A percentile compares a stretch with the other conserved stretches of the same genome.
These are phyloP conservation scores for Trichocomaceae sp. DNA, from an alignment of 2,329 filamentous ascomycete genomes.

Conservation along the genomic window DNA sequence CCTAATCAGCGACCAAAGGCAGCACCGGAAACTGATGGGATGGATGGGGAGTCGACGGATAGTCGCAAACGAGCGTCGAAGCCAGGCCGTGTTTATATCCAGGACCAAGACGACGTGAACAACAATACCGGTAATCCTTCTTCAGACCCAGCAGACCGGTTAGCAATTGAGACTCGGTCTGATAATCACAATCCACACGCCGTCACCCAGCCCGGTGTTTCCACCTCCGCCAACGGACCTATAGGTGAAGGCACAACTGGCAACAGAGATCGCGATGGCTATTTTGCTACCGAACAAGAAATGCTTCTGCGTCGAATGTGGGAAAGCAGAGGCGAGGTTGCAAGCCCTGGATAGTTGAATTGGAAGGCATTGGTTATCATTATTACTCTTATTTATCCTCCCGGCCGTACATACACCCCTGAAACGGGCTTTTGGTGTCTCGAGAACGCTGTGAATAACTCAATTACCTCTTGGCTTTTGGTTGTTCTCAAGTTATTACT, in stretches of 20 bases:
- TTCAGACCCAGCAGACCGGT: conserved; percentile 14
- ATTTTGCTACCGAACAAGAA: conserved; percentile 27
- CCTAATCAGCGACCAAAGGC: conserved; percentile 18
- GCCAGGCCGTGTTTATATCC: conserved; percentile 23
- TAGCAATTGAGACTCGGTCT: conserved; percentile 22
- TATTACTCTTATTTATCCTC: background rate
- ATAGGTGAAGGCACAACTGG: conserved; percentile 17
- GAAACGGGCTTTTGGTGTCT: background rate
- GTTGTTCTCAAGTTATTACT: background rate
- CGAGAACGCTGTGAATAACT: background rate
- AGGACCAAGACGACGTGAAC: conserved; percentile 27
- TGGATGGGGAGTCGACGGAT: background rate
- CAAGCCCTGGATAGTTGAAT: conserved; percentile 25
- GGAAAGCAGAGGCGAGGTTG: conserved; percentile 36
- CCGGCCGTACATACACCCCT: background rate
- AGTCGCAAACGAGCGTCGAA: conserved; percentile 5
- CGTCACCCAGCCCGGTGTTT: conserved; percentile 16
- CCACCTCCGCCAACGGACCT: conserved; percentile 29
- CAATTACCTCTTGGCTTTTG: background rate
- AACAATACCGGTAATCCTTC: conserved; percentile 21
- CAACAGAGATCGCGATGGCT: conserved; percentile 20
- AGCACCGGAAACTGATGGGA: conserved; percentile 1
- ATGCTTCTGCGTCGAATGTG: conserved; percentile 40
- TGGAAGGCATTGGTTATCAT: background rate
- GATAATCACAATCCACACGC: conserved; percentile 26